Evolutionary conservation across 345 rosid species (phyloP), one percentile per base, ranked within the genome.

Genomic region (Aurinia saxatilis): DNA sequence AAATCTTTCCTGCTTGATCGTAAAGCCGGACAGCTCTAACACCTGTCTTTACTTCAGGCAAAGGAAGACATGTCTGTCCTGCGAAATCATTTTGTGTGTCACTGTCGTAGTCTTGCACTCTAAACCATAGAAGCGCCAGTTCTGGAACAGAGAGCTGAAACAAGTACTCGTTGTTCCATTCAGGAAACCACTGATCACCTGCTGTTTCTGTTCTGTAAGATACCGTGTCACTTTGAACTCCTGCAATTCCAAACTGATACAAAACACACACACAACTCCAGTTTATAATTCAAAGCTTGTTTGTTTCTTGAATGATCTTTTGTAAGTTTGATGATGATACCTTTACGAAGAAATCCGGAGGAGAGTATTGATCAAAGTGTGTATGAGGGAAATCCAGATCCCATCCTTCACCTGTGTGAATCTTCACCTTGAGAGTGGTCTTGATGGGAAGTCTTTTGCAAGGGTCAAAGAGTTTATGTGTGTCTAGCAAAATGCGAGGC

Each of bases 361-460:
- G 92, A 21, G 98, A 88, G 72, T 55, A 91, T 9, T 65, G 76
- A 70, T 91, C 95, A 17, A 91, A 91, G 55, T 81, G 82, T 3
- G 83, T 79, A 51, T 57, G 87, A 30, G 47, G 73, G 67, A 91
- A 91, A 76, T 89, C 98, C 60, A 54, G 33, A 48, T 76, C 78
- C 98, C 98, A 89, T 38, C 96, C 95, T 71, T 89, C 81, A 9
- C 96, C 98, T 47, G 86, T 79, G 57, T 67, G 70, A 50, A 92
- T 73, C 75, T 79, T 89, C 34, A 88, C 95, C 85, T 58, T 85
- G 33, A 91, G 72, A 41, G 70, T 79, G 64, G 73, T 85, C 75
- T 76, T 71, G 21, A 76, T 68, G 8, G 60, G 56, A 40, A 67
- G 62, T 8, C 40, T 62, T 41, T 66, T 75, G 37, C 31, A 68